phyloP scores from a whole-genome alignment of 1,284 basidiomycete genomes.

The Fomitopsis betulina region DNA sequence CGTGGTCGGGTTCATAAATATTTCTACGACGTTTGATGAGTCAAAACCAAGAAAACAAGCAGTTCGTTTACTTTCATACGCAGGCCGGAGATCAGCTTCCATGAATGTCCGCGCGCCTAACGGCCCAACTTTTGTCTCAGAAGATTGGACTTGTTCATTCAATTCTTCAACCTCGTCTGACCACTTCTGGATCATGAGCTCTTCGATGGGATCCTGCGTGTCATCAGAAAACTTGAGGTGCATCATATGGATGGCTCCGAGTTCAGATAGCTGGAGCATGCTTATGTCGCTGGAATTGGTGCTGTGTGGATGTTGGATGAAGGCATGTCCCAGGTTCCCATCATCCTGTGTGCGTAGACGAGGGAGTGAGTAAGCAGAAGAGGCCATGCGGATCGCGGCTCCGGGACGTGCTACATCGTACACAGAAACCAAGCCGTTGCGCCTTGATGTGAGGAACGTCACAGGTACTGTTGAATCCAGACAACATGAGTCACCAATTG shows the following conservation, averaged over 20 bases:
- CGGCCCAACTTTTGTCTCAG: slow-evolving; percentile 36
- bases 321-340: slow-evolving; percentile 39
- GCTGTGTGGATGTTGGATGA: slow-evolving; percentile 34
- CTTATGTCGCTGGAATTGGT: slow-evolving; percentile 25
- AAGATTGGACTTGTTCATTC: slow-evolving; percentile 21
- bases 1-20: slow-evolving; percentile 30
- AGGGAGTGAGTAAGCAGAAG: slow-evolving; percentile 42
- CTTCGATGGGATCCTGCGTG: slow-evolving; percentile 1
- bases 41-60: too few species aligned
- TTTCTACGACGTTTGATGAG: slow-evolving; percentile 11
- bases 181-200: slow-evolving; percentile 6
- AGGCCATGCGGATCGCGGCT: slow-evolving; percentile 38
- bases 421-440: slow-evolving; percentile 52
- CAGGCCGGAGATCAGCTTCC: slow-evolving; percentile 42
- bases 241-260: slow-evolving; percentile 42
- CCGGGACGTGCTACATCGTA: slow-evolving; percentile 53
- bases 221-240: slow-evolving; percentile 29
- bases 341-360: slow-evolving; percentile 25
- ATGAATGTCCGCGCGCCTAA: slow-evolving; percentile 40
- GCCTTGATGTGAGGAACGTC: slow-evolving; percentile 53
- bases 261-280: slow-evolving; percentile 43
- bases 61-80: slow-evolving; percentile 46
- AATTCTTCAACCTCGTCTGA: slow-evolving; percentile 38
- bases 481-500: neutral
- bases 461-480: slow-evolving; percentile 28